Base-by-base conservation (phyloP, 345 rosid species). In the Xanthoceras sorbifolium region DNA sequence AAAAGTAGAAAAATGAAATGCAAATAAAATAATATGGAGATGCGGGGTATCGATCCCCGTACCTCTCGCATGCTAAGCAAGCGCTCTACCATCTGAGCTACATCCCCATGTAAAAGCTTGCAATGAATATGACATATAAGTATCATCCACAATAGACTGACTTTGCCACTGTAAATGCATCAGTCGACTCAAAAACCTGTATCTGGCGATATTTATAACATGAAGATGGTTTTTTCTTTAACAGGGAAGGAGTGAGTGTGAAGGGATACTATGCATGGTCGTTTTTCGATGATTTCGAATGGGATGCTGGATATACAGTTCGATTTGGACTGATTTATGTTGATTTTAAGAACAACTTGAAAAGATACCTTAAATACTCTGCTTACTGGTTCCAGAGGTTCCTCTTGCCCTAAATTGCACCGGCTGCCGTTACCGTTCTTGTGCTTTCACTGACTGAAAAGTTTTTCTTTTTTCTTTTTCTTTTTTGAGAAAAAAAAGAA, bases 11-110 rank as follows among this genome's bases (percentile, higher is more conserved):
- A n/a, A n/a, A n/a, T n/a, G n/a, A n/a, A n/a, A n/a, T n/a, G n/a
- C n/a, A n/a, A n/a, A n/a, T n/a, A n/a, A n/a, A n/a, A n/a, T n/a
- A n/a, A n/a, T n/a, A n/a, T n/a, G n/a, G n/a, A n/a, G n/a, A n/a
- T 86, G 94, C 85, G 89, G 89, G 90, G 90, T 86, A 92, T 90
- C 92, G 90, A 89, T 86, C 90, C 92, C 91, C 82, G 90, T 87
- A 76, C 90, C 94, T 89, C 98, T 92, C 90, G 89, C 92, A 89
- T 92, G 90, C 91, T 87, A 92, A 89, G 91, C 44, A 10, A 40
- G 44, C 14, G 46, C 46, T 42, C 46, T 42, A 42, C 46, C 14
- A 10, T 42, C 3, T 1, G 46, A 42, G 92, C 91, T 87, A 89
- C 90, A 88, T 84, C 89, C 93, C 90, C 90, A 1, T 0, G n/a